These are phyloP conservation scores for Casuarina equisetifolia DNA, from an alignment of 306 rosid genomes.

Conservation along the genomic window DNA sequence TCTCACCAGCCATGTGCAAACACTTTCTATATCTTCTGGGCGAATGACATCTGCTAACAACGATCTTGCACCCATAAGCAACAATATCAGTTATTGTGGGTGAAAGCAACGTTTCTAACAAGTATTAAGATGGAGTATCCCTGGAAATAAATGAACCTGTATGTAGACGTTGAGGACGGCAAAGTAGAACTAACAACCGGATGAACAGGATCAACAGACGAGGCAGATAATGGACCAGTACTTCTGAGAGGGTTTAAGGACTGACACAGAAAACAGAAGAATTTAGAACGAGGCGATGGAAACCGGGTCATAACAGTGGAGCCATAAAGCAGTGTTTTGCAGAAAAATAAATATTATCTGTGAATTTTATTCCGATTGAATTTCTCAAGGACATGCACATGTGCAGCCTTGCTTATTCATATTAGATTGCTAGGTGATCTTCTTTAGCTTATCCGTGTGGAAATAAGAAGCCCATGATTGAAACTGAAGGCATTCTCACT, in stretches of 20 bases:
- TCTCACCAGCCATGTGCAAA: constrained; percentile 83
- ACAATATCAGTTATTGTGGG: background rate
- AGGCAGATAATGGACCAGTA: constrained; percentile 52
- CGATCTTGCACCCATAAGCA: constrained; percentile 51
- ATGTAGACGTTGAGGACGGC: constrained; percentile 70
- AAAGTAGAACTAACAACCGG: constrained; percentile 50
- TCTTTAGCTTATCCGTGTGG: background rate
- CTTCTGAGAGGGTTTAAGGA: constrained; percentile 60
- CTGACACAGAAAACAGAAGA: constrained; percentile 23
- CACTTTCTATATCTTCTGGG: constrained; percentile 86
- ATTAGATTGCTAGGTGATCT: background rate
- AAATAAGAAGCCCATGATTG: background rate
- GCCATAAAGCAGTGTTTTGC: background rate
- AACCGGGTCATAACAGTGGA: background rate
- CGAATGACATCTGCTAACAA: constrained; percentile 91
- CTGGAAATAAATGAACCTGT: constrained; percentile 48
- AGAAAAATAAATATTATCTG: background rate
- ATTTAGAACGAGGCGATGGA: background rate
- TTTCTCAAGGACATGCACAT: background rate
- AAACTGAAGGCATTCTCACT: background rate
- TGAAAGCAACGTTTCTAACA: constrained; percentile 22
- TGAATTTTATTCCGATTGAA: background rate
- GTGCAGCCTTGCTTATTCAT: background rate
- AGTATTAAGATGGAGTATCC: background rate
- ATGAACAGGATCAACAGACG: constrained; percentile 53